These are phyloP conservation scores for Fusarium nanum DNA, from an alignment of 2,329 filamentous ascomycete species.

Conservation along the genomic window DNA sequence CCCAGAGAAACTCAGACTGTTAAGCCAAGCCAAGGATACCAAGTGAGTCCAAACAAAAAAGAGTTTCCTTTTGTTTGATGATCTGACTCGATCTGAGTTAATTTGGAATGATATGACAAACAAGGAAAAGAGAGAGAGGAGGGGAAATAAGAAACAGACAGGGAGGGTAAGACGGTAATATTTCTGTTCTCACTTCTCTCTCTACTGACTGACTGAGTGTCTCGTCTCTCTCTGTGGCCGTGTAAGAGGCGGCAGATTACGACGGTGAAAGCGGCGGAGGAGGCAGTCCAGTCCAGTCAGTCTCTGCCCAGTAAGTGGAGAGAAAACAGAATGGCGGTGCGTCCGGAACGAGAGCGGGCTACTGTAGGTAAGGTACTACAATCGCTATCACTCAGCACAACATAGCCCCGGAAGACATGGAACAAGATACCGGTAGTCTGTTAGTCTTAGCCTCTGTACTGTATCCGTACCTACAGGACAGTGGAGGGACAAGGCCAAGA, in stretches of 20 bases:
- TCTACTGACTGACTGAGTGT: background rate
- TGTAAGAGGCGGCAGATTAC: conserved; percentile 47
- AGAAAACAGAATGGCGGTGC: conserved; percentile 38
- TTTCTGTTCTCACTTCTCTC: conserved; percentile 8
- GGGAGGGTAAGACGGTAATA: conserved; percentile 23
- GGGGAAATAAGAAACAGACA: conserved; percentile 4
- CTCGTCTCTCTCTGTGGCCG: conserved; percentile 25
- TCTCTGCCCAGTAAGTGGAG: conserved; percentile 27
- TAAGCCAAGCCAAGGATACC: conserved; percentile 21
- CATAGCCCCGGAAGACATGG: conserved; percentile 10
- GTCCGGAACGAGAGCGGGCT: conserved; percentile 17
- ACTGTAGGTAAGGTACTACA: conserved; percentile 3
- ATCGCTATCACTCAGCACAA: conserved; percentile 25
- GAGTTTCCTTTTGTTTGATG: background rate
- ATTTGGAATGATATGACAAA: conserved; percentile 12
- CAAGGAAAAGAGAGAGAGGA: background rate
- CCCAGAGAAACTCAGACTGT: conserved; percentile 9
- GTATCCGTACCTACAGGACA: conserved; percentile 9
- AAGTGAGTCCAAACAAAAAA: conserved; percentile 10
- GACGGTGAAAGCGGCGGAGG: conserved; percentile 46
- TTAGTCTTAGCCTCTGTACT: background rate
- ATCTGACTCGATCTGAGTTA: background rate
- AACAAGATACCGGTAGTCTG: conserved; percentile 7
- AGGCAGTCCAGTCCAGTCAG: conserved; percentile 12
- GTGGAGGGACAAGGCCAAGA: background rate